A percentile compares a stretch with the other conserved stretches of the same genome.
Evolutionary conservation across 345 rosid genomes (phyloP).

Genomic region (Aethionema arabicum): DNA sequence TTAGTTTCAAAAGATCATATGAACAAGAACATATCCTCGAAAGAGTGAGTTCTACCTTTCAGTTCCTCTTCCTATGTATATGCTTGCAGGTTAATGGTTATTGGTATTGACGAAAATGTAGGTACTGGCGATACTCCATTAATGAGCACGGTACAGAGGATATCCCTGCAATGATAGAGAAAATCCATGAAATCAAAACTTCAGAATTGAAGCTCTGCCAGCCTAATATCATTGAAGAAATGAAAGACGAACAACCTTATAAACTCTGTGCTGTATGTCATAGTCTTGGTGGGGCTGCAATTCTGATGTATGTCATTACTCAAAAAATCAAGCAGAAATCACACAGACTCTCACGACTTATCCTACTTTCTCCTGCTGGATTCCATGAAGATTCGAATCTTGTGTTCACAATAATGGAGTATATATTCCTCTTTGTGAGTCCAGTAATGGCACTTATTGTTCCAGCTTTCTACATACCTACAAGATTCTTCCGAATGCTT

Average conservation of each 20-base stretch:
- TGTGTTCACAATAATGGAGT: slow-evolving; percentile 57
- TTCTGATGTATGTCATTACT: slow-evolving; percentile 72
- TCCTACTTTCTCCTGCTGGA: slow-evolving; percentile 90
- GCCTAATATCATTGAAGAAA: slow-evolving; percentile 58
- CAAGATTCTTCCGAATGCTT: slow-evolving; percentile 93
- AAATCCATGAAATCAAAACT: slow-evolving; percentile 83
- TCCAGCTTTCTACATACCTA: slow-evolving; percentile 94
- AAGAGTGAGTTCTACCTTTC: slow-evolving; percentile 52
- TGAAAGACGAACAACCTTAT: slow-evolving; percentile 59
- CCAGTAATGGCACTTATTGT: slow-evolving; percentile 58
- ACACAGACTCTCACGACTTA: slow-evolving; percentile 77
- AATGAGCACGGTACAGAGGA: slow-evolving; percentile 94
- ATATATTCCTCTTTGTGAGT: slow-evolving; percentile 53
- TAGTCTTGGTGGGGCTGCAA: slow-evolving; percentile 96
- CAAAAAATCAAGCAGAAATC: slow-evolving; percentile 67
- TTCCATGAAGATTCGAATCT: slow-evolving; percentile 79
- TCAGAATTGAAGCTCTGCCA: slow-evolving; percentile 66
- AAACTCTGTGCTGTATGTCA: slow-evolving; percentile 89
- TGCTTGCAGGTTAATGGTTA: slow-evolving; percentile 19
- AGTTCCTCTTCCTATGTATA: slow-evolving; percentile 2
- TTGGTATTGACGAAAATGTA: slow-evolving; percentile 36
- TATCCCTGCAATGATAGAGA: slow-evolving; percentile 93
- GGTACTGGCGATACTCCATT: slow-evolving; percentile 90
- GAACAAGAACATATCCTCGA: slow-evolving; percentile 76
- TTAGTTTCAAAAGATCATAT: slow-evolving; percentile 87